A percentile compares a stretch with the other conserved stretches of the same genome.
These are phyloP conservation scores for Extremus antarcticus DNA, from an alignment of 495 filamentous ascomycete genomes.

Conservation along the genomic window DNA sequence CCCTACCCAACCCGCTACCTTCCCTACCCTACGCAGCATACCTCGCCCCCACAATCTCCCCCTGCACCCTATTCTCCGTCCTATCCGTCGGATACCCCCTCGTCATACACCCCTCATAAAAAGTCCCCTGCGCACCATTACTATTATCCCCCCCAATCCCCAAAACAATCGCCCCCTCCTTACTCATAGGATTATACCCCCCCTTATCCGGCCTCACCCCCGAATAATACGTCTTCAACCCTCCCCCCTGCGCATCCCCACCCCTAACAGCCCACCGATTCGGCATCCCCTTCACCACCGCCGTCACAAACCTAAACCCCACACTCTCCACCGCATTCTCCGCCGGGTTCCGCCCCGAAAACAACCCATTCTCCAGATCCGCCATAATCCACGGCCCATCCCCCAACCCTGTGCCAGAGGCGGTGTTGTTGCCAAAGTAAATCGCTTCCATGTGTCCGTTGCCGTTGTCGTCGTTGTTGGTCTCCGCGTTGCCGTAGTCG, in stretches of 20 bases:
- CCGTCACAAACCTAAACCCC: conserved; percentile 41
- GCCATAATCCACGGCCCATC: conserved; percentile 50
- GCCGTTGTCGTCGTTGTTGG: conserved; percentile 41
- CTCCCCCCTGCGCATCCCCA: conserved; percentile 41
- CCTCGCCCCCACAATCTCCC: conserved; percentile 44
- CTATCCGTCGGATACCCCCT: conserved; percentile 43
- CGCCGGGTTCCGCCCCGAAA: conserved; percentile 34
- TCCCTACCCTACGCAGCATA: too few relatives aligned
- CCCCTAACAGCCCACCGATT: conserved; percentile 44
- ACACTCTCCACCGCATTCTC: conserved; percentile 37
- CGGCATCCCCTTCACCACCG: conserved; percentile 40
- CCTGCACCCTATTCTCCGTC: conserved; percentile 44
- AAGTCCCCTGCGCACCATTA: conserved; percentile 43
- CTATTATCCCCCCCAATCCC: conserved; percentile 51
- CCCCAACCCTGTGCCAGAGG: conserved; percentile 42
- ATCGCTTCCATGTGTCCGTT: conserved; percentile 51
- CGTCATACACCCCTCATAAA: conserved; percentile 53
- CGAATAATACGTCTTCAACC: conserved; percentile 45
- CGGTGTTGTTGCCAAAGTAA: conserved; percentile 41
- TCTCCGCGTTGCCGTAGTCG: conserved; percentile 53
- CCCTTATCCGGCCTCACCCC: conserved; percentile 35
- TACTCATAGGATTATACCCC: conserved; percentile 50
- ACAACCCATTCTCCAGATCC: conserved; percentile 49
- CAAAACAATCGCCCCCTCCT: conserved; percentile 51
- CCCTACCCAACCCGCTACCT: too few relatives aligned